phyloP scores from a whole-genome alignment of 352 stramenopile genomes.

The Phytophthora hibernalis region DNA sequence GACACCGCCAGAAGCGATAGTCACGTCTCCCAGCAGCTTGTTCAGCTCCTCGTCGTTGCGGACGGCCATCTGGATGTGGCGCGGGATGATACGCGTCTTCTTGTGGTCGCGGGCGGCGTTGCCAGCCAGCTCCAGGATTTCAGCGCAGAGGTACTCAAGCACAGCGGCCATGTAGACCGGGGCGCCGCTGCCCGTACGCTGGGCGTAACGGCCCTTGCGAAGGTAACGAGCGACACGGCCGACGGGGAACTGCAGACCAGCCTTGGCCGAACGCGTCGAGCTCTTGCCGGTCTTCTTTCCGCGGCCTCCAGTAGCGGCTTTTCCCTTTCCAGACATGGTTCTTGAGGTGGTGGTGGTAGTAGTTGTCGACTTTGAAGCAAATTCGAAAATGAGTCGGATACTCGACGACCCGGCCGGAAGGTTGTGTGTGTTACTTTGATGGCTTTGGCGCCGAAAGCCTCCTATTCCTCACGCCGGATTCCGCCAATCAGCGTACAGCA shows the following conservation, averaged over 20 bases:
- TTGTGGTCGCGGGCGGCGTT: constrained; percentile 97
- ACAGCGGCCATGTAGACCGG: constrained; percentile 96
- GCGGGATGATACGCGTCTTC: constrained; percentile 96
- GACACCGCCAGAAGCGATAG: constrained; percentile 95
- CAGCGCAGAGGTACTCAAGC: constrained; percentile 94
- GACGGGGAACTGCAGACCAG: constrained; percentile 96
- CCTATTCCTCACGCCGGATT: constrained; percentile 22
- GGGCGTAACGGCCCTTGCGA: constrained; percentile 92
- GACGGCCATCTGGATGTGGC: constrained; percentile 96
- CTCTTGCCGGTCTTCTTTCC: constrained; percentile 76
- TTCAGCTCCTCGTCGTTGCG: constrained; percentile 96
- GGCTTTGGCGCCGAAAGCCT: constrained; percentile 17
- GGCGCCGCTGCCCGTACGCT: constrained; percentile 92
- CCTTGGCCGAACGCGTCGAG: constrained; percentile 85
- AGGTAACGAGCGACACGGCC: constrained; percentile 95
- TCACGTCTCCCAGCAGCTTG: constrained; percentile 94
- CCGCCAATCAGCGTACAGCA: constrained; percentile 25
- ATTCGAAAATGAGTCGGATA: constrained; percentile 42
- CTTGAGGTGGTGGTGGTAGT: constrained; percentile 43
- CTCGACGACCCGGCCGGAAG: too few species aligned
- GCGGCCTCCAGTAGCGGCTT: constrained; percentile 72
- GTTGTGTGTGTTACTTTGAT: not conserved
- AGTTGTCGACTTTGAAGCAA: constrained; percentile 49
- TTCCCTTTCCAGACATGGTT: constrained; percentile 83
- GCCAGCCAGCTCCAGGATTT: constrained; percentile 95